A percentile compares a stretch with the other conserved stretches of the same genome.
Evolutionary conservation across 176 grass and related monocot species (phyloP).

Genomic region (Rhynchospora tenuis): DNA sequence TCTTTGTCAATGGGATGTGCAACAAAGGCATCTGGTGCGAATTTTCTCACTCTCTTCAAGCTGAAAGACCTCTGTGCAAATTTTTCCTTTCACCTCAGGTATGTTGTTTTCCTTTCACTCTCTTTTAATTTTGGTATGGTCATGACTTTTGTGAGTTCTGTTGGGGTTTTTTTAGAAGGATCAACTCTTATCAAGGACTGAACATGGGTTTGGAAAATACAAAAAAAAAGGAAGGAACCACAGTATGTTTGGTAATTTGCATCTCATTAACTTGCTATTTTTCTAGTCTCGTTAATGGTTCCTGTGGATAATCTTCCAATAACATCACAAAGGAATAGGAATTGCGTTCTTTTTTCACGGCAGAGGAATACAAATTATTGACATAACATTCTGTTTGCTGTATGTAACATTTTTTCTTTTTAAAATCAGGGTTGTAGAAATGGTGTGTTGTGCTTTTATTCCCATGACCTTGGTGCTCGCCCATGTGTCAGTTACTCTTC

Average conservation of each 20-base stretch:
- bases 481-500: neutral
- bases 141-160: neutral
- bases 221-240: neutral
- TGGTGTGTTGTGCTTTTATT: conserved; percentile 65
- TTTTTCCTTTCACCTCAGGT: conserved; percentile 81
- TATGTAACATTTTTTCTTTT: conserved; percentile 16
- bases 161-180: neutral
- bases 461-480: conserved; percentile 31
- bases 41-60: conserved; percentile 68
- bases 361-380: too few species aligned
- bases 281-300: neutral
- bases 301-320: conserved; percentile 3
- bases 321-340: neutral
- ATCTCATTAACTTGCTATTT: neutral
- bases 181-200: neutral
- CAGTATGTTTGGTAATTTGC: neutral
- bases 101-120: conserved; percentile 16
- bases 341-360: neutral
- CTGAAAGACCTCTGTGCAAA: conserved; percentile 68
- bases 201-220: neutral
- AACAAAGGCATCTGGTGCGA: conserved; percentile 44
- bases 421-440: conserved; percentile 66
- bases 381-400: neutral
- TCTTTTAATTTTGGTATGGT: neutral
- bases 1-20: conserved; percentile 59